Base-by-base conservation (phyloP, 129 eudicot species). In the Lonicera japonica region DNA sequence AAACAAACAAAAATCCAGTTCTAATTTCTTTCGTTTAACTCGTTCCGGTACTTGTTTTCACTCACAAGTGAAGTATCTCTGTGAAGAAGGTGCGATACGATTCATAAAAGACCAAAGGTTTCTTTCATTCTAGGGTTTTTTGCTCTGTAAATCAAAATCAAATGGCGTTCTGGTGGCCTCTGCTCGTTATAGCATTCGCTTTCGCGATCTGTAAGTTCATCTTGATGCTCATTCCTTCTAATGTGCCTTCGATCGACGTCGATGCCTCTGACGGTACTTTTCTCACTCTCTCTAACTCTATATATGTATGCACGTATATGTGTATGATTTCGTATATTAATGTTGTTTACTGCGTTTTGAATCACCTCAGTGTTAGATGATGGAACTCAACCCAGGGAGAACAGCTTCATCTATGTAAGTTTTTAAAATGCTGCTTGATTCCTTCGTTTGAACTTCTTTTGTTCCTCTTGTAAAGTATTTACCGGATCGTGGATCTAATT, bases 391-490 rank as follows among this genome's bases (percentile, higher is more conserved):
- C 80, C 82, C 20, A 92, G 80, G 82, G 98, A 85, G 50, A 88
- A 88, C 77, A 83, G 98, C 76, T 92, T 92, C 90, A 92, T 92
- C 40, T 92, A 92, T 72, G 98, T 87, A 77, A 92, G 96, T 79
- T 66, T 21, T 56, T 34, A 25, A 45, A 54, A 24, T 54, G 3
- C 2, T 34, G 60, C 13, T 54, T 45, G 21, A 8, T 72, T 2
- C 58, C 12, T 23, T 53, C 36, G 6, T 6, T 29, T 2, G 6
- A 29, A 6, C 6, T 29, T 29, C 36, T 29, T 29, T 29, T 29
- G 36, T 29, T 29, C 36, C 6, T 29, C 36, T 29, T 6, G 36
- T 6, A 29, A 29, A 29, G 4, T 29, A 29, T 29, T 29, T 29
- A 29, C 36, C 36, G 6, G 36, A 29, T 29, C 36, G 36, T 29